phyloP scores from a whole-genome alignment of 2,329 filamentous ascomycete genomes.

The Phaeophleospora eucalypticola region DNA sequence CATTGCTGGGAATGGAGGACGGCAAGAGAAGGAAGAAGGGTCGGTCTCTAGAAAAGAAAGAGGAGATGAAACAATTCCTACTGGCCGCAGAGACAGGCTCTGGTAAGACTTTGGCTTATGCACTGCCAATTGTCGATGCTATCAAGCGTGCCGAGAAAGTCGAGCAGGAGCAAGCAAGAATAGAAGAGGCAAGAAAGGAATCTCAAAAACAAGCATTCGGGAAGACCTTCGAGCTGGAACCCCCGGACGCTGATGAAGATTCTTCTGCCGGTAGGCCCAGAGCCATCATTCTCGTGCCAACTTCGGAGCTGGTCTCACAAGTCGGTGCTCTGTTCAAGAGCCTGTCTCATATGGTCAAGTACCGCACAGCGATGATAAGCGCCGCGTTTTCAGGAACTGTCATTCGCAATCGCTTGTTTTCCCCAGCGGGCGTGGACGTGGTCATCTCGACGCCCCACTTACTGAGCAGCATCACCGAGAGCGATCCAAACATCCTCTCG shows the following conservation, averaged over 20 bases:
- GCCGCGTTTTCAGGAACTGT: constrained; percentile 70
- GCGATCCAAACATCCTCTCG: constrained; percentile 88
- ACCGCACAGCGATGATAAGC: constrained; percentile 77
- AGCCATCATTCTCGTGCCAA: constrained; percentile 83
- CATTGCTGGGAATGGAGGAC: constrained; percentile 60
- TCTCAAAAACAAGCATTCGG: constrained; percentile 31
- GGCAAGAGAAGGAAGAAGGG: constrained; percentile 32
- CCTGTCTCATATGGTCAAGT: constrained; percentile 81
- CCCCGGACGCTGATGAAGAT: constrained; percentile 60
- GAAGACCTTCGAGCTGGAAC: constrained; percentile 53
- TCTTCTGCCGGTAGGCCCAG: constrained; percentile 74
- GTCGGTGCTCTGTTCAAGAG: constrained; percentile 76
- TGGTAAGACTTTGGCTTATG: constrained; percentile 91
- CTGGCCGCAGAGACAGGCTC: constrained; percentile 95
- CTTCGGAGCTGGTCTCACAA: constrained; percentile 85
- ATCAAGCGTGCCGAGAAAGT: constrained; percentile 67
- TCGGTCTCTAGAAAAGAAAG: constrained; percentile 31
- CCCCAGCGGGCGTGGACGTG: constrained; percentile 75
- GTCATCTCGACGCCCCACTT: constrained; percentile 86
- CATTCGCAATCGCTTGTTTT: constrained; percentile 82
- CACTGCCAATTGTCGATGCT: constrained; percentile 78
- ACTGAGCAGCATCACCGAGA: constrained; percentile 79
- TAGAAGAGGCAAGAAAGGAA: constrained; percentile 26
- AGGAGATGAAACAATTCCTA: constrained; percentile 61
- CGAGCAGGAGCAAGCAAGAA: constrained; percentile 46